Conservation (phyloP, 1,284 basidiomycete genomes). For the Leccinum discolor region DNA sequence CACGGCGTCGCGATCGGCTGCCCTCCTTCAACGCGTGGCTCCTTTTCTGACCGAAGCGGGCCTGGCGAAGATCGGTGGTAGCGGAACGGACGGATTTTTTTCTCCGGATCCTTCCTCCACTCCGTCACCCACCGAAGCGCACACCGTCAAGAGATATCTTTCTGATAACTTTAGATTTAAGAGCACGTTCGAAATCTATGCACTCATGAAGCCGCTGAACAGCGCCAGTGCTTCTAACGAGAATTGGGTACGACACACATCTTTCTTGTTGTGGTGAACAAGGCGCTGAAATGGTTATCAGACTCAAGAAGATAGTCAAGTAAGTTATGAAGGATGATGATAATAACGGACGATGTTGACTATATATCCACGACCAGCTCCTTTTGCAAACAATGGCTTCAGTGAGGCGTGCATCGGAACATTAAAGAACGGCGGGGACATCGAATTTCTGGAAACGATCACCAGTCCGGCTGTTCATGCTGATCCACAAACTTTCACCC, state of each 20-base stretch:
- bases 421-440: slow-evolving; percentile 14
- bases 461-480: too few relatives aligned
- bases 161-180: slow-evolving; percentile 46
- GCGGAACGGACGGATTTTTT: slow-evolving; percentile 40
- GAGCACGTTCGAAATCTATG: slow-evolving; percentile 41
- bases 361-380: slow-evolving; percentile 28
- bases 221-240: slow-evolving; percentile 49
- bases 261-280: neutral
- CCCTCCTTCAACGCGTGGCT: slow-evolving; percentile 31
- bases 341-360: slow-evolving; percentile 2
- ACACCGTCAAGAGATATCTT: slow-evolving; percentile 51
- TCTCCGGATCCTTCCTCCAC: slow-evolving; percentile 21
- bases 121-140: slow-evolving; percentile 49
- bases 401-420: slow-evolving; percentile 26
- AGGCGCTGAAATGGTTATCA: slow-evolving; percentile 21
- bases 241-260: slow-evolving; percentile 49
- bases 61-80: slow-evolving; percentile 42
- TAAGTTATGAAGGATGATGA: slow-evolving; percentile 22
- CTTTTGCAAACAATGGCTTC: slow-evolving; percentile 45
- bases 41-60: slow-evolving; percentile 51
- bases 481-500: too few relatives aligned
- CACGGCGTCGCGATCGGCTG: slow-evolving; percentile 9
- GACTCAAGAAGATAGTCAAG: slow-evolving; percentile 57
- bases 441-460: too few relatives aligned
- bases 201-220: slow-evolving; percentile 48